Evolutionary conservation across 2,329 filamentous ascomycete species (phyloP).

Genomic region (Xylaria sp.): DNA sequence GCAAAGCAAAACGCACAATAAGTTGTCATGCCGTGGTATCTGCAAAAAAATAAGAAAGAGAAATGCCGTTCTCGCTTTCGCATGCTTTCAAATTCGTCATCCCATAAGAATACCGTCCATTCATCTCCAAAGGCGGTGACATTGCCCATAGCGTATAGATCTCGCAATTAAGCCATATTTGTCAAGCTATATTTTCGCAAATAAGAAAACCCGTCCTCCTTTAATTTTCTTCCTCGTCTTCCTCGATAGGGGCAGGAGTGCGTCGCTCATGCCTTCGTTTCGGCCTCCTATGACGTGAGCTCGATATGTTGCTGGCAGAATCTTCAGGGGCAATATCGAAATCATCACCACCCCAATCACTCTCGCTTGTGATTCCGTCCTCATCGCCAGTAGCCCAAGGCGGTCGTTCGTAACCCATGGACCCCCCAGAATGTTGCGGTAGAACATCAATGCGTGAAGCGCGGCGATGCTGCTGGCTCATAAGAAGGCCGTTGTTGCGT

Average conservation of each 20-base stretch:
- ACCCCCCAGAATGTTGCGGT: conserved; percentile 60
- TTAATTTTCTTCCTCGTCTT: conserved; percentile 65
- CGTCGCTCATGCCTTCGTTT: conserved; percentile 75
- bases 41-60: conserved; percentile 23
- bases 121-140: conserved; percentile 21
- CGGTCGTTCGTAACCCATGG: conserved; percentile 60
- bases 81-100: conserved; percentile 24
- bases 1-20: conserved; percentile 15
- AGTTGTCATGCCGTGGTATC: conserved; percentile 37
- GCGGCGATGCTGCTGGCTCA: conserved; percentile 69
- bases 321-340: conserved; percentile 77
- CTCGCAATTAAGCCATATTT: conserved; percentile 3
- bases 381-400: conserved; percentile 58
- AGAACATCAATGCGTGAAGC: conserved; percentile 64
- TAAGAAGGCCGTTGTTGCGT: conserved; percentile 80
- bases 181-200: conserved; percentile 6
- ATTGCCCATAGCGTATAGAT: conserved; percentile 16
- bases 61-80: conserved; percentile 23
- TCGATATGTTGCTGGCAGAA: conserved; percentile 82
- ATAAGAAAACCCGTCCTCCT: conserved; percentile 5
- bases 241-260: conserved; percentile 78
- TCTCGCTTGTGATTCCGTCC: conserved; percentile 63
- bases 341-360: conserved; percentile 68
- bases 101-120: conserved; percentile 25
- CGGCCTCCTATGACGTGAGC: conserved; percentile 72